Conservation (phyloP, 2,329 filamentous ascomycete genomes). For the Xylariaceae sp. region DNA sequence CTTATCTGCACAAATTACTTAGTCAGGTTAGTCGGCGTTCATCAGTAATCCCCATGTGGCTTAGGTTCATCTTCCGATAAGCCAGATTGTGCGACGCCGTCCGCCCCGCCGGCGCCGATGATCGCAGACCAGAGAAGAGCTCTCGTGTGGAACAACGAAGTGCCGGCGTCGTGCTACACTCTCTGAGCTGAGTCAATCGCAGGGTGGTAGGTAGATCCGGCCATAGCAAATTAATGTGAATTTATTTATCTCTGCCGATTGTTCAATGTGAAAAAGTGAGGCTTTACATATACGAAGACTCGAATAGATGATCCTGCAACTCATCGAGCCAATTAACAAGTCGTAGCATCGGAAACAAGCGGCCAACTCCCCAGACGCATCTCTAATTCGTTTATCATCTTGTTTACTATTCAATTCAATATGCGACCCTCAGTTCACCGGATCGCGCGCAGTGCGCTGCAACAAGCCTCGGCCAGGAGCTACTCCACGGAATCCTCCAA, state of each 20-base stretch:
- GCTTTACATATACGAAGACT: background rate
- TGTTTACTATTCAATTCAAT: slow-evolving; percentile 9
- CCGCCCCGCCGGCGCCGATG: no score
- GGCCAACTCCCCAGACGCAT: background rate
- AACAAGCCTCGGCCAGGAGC: slow-evolving; percentile 42
- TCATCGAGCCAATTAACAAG: background rate
- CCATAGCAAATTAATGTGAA: background rate
- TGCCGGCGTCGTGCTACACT: no score
- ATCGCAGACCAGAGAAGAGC: no score
- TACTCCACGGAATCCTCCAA: slow-evolving; percentile 15
- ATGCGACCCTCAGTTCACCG: slow-evolving; percentile 26
- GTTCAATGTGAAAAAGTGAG: no score
- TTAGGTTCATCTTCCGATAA: background rate
- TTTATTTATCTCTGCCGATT: background rate
- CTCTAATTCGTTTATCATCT: background rate
- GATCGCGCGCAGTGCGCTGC: slow-evolving; percentile 30
- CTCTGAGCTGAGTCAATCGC: no score
- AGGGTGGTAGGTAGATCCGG: no score
- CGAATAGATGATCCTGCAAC: background rate
- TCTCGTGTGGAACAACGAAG: no score
- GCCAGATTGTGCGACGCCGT: no score
- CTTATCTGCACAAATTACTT: background rate
- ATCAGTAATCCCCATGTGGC: background rate
- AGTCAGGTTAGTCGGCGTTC: background rate
- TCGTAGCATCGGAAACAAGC: background rate